Base-by-base conservation (phyloP, 2,329 filamentous ascomycete genomes). In the Talaromyces sp. region DNA sequence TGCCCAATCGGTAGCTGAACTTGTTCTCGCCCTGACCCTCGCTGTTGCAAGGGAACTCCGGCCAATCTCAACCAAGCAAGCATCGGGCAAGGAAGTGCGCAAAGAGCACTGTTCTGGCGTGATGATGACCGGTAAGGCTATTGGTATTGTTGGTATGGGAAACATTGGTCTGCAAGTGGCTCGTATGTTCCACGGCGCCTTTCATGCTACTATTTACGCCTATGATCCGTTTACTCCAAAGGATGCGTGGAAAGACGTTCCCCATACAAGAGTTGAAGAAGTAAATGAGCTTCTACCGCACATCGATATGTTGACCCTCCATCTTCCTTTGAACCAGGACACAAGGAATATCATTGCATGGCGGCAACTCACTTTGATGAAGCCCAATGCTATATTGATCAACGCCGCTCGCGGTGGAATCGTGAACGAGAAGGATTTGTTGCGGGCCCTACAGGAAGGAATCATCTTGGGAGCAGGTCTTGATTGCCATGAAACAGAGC, bases 21-120 rank as follows among this genome's bases (percentile, higher is more conserved):
- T 70, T 53, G 73, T 74, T 0, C 61, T 79, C 5, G 66, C 75
- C 0, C 68, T 80, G 15, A 69, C 72, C 0, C 74, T 75, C 63
- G 66, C 73, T 0, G 73, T 76, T 19, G 75, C 73, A 0, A 68
- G 74, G 8, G 67, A 72, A 36, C 66, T 77, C 1, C 68, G 71
- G 0, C 63, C 64, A 2, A 77, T 78, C 9, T 65, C 67, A 1
- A 65, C 65, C 0, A 69, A 71, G 25, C 75, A 76, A 47, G 68
- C 66, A 7, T 56, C 13, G 25, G 49, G 49, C 9, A 65, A 68
- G 47, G 63, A 65, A 3, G 67, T 69, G 9, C 67, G 64, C 1
- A 81, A 80, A 64, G 77, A 80, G 59, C 72, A 69, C 1, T 81
- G 78, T 63, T 75, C 70, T 0, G 78, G 78, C 0, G 52, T 80